Base-by-base conservation (phyloP, 2,329 filamentous ascomycete genomes). In the Cadophora luteo-olivacea region DNA sequence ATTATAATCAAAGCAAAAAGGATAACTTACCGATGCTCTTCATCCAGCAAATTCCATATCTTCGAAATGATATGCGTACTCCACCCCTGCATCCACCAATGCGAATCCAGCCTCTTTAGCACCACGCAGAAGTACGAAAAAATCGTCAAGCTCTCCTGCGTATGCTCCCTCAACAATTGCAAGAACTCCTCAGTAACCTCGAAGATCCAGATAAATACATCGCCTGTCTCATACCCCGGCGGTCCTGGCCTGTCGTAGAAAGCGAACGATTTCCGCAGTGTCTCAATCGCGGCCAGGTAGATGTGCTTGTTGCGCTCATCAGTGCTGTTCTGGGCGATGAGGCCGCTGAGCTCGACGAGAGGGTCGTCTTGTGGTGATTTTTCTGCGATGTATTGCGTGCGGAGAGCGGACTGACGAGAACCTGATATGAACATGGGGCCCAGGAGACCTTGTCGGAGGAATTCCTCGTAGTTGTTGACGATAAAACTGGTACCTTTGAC, bases 201-300 rank as follows among this genome's bases (percentile, higher is more conserved):
- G 71, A 80, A 82, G 58, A 81, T 75, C 81, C 81, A 82, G 5
- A 80, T 73, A 65, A 82, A 82, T 1, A 80, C 74, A 65, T 83
- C 81, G 1, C 77, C 74, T 25, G 78, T 73, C 61, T 83, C 81
- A 14, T 78, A 73, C 41, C 69, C 48, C 36, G 65, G 19, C 54
- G 67, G 69, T 61, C 65, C 52, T 55, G 65, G 24, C 5, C 65
- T 70, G 22, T 71, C 73, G 38, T 76, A 68, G 19, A 75, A 71
- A 0, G 73, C 71, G 61, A 80, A 78, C 0, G 77, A 76, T 57
- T 75, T 75, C 24, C 79, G 77, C 7, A 82, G 74, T 52, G 79
- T 76, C 24, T 78, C 72, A 8, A 81, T 74, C 1, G 79, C 78
- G 3, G 72, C 66, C 1, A 72, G 64, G 71, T 81, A 82, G 1